Percentiles rank a stretch among this genome's conserved stretches.
Evolutionary conservation across 1,284 basidiomycete species (phyloP).

Genomic region (Malassezia dermatis): DNA sequence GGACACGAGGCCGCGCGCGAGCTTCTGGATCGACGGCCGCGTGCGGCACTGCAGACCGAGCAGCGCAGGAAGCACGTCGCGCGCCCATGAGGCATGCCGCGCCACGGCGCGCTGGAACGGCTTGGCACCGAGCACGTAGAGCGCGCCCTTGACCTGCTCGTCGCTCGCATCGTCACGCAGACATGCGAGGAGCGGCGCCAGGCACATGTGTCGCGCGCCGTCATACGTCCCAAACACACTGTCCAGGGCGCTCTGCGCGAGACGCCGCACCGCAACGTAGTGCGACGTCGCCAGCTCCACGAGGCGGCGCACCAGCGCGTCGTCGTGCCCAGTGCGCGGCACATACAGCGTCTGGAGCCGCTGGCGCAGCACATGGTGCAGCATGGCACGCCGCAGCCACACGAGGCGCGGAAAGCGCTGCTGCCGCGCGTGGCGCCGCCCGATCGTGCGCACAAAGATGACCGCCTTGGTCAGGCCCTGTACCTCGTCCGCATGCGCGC

Average conservation of each 20-base stretch:
- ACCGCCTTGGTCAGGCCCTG: constrained; percentile 30
- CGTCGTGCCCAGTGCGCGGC: constrained; percentile 66
- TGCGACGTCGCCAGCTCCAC: constrained; percentile 63
- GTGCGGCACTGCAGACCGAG: constrained; percentile 81
- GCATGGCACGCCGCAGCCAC: constrained; percentile 67
- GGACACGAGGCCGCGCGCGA: constrained; percentile 63
- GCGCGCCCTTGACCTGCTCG: constrained; percentile 87
- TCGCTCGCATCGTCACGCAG: constrained; percentile 57
- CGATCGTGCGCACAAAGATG: constrained; percentile 35
- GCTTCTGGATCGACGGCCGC: constrained; percentile 80
- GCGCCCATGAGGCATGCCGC: constrained; percentile 56
- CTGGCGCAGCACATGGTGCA: constrained; percentile 54
- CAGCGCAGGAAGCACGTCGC: constrained; percentile 61
- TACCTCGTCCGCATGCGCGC: constrained; percentile 45
- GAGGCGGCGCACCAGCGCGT: constrained; percentile 65
- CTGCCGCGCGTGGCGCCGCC: constrained; percentile 61
- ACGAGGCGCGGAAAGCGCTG: constrained; percentile 64
- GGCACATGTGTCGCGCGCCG: constrained; percentile 64
- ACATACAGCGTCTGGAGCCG: constrained; percentile 74
- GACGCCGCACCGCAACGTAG: constrained; percentile 51
- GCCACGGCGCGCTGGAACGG: constrained; percentile 52
- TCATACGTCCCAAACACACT: constrained; percentile 67
- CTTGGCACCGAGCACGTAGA: constrained; percentile 76
- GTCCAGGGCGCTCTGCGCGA: constrained; percentile 64
- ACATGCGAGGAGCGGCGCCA: constrained; percentile 61